These are phyloP conservation scores for Fusarium sterilihyphosum DNA, from an alignment of 2,329 filamentous ascomycete genomes.

Conservation along the genomic window DNA sequence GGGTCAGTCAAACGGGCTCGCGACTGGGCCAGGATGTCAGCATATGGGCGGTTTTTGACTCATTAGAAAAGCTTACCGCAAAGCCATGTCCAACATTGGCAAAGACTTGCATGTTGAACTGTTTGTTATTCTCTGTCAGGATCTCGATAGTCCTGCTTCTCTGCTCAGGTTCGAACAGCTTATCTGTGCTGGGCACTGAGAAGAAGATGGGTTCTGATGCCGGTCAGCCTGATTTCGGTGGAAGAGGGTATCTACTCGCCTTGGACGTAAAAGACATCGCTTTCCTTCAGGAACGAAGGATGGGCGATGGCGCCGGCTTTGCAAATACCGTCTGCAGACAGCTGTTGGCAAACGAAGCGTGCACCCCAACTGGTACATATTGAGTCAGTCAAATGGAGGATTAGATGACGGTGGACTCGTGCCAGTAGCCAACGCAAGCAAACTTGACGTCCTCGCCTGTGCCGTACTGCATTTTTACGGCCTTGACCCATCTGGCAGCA, in stretches of 20 bases:
- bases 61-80: not conserved
- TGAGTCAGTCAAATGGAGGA: not conserved
- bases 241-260: not conserved
- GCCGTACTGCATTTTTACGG: not conserved
- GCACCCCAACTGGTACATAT: not conserved
- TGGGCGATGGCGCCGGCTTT: not conserved
- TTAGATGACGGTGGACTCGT: accelerated
- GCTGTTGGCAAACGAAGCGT: not conserved
- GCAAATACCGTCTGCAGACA: not conserved
- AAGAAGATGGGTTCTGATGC: not conserved
- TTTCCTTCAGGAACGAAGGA: not conserved
- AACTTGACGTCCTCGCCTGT: not conserved
- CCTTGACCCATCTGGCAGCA: not conserved
- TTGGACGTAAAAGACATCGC: not conserved
- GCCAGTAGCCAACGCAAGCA: not conserved
- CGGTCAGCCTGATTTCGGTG: not conserved
- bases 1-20: not conserved
- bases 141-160: not conserved
- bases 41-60: not conserved
- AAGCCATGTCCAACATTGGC: not conserved
- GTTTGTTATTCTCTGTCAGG: not conserved
- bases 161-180: not conserved
- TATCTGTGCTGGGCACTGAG: not conserved
- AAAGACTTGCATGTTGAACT: not conserved
- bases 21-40: not conserved